Percentiles rank a stretch among this genome's conserved stretches.
Evolutionary conservation across 2,329 filamentous ascomycete genomes (phyloP).

Genomic region (Colletotrichum camelliae): DNA sequence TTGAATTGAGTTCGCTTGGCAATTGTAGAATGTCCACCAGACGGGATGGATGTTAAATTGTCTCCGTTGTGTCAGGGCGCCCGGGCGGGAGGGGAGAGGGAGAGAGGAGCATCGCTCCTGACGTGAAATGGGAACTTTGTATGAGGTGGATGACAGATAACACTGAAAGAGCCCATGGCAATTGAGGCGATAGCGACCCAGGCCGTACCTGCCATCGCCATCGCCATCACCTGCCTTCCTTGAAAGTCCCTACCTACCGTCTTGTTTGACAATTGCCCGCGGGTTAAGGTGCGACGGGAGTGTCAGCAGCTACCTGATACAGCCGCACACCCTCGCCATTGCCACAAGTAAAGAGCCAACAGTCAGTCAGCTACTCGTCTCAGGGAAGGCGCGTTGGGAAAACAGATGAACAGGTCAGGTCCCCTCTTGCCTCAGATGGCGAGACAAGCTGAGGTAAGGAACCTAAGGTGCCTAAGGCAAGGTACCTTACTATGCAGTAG

Average conservation of each 20-base stretch:
- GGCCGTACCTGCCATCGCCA: background rate
- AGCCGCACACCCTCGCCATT: background rate
- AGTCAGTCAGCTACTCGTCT: background rate
- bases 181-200: background rate
- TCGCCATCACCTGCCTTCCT: background rate
- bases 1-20: conserved; percentile 7
- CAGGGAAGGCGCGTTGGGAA: background rate
- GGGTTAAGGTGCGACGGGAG: background rate
- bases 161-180: background rate
- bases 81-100: background rate
- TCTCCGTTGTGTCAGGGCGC: background rate
- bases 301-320: background rate
- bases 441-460: background rate
- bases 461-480: no score
- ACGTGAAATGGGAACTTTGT: background rate
- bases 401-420: conserved; percentile 1
- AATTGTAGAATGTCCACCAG: background rate
- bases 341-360: background rate
- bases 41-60: background rate
- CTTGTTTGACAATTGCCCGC: background rate
- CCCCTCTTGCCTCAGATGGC: background rate
- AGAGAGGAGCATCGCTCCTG: background rate
- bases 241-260: background rate
- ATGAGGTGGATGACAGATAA: background rate
- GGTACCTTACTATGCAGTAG: background rate